Evolutionary conservation across 306 rosid species (phyloP).

Genomic region (Mimosa pudica): DNA sequence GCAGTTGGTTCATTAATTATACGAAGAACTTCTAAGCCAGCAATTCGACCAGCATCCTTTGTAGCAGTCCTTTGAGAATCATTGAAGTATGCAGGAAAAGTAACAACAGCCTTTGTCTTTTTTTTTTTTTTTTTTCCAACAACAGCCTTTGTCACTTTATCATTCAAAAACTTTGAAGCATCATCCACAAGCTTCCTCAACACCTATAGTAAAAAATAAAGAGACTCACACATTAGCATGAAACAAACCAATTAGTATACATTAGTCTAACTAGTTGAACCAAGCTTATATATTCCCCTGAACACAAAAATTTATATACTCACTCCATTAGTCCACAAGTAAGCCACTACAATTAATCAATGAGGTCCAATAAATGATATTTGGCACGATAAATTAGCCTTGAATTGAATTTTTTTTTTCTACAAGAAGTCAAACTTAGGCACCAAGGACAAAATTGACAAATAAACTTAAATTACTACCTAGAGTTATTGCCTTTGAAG

Average conservation of each 20-base stretch:
- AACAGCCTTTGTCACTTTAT: constrained; percentile 92
- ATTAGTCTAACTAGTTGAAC: not conserved
- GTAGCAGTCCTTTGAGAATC: constrained; percentile 98
- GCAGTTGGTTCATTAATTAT: constrained; percentile 96
- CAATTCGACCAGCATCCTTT: constrained; percentile 93
- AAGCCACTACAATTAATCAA: too few relatives aligned
- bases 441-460: too few relatives aligned
- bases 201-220: constrained; percentile 37
- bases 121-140: too few relatives aligned
- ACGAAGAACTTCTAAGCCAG: constrained; percentile 93
- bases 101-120: constrained; percentile 91
- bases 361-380: too few relatives aligned
- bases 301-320: not conserved
- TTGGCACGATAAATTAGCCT: too few relatives aligned
- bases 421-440: too few relatives aligned
- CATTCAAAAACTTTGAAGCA: constrained; percentile 93
- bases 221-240: not conserved
- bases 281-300: not conserved
- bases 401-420: too few relatives aligned
- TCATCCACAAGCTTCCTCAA: constrained; percentile 97
- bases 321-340: too few relatives aligned
- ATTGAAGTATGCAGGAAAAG: constrained; percentile 96
- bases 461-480: too few relatives aligned
- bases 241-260: not conserved
- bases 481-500: too few relatives aligned